Percentiles rank a stretch among this genome's conserved stretches.
Evolutionary conservation across 805 yeast species (phyloP).

Genomic region (Candida ulmi): DNA sequence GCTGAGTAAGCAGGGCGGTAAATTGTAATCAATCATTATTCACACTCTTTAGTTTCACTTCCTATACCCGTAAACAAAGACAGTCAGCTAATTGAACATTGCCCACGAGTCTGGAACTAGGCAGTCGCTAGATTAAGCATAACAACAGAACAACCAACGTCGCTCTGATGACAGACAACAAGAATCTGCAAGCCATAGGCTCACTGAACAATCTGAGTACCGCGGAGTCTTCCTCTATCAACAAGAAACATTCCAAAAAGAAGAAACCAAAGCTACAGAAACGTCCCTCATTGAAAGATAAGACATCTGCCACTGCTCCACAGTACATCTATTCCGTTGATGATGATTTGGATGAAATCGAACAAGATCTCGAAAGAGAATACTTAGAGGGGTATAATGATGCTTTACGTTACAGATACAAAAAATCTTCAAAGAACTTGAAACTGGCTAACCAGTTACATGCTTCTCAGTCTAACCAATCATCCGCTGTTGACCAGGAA

Average conservation of each 20-base stretch:
- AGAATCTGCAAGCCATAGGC: too few relatives aligned
- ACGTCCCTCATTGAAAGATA: constrained; percentile 11
- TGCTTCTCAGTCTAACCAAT: too few relatives aligned
- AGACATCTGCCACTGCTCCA: constrained; percentile 13
- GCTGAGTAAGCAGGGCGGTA: too few relatives aligned
- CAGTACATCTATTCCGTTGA: constrained; percentile 65
- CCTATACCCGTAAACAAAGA: too few relatives aligned
- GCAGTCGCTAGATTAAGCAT: too few relatives aligned
- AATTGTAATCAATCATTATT: too few relatives aligned
- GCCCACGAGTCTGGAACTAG: too few relatives aligned
- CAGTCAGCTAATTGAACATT: too few relatives aligned
- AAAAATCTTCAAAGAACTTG: constrained; percentile 23
- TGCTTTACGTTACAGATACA: constrained; percentile 49
- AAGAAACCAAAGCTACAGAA: background rate
- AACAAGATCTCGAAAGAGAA: constrained; percentile 49
- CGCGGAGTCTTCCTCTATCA: constrained; percentile 6
- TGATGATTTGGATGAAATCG: constrained; percentile 72
- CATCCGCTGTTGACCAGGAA: constrained; percentile 2
- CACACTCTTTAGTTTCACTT: too few relatives aligned
- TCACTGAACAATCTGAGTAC: constrained; percentile 4
- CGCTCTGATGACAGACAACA: background rate
- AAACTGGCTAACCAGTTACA: constrained; percentile 1
- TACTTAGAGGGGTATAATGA: constrained; percentile 72
- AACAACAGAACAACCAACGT: too few relatives aligned
- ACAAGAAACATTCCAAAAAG: background rate